Evolutionary conservation across 2,329 filamentous ascomycete genomes (phyloP), one percentile per base, ranked within the genome.

Genomic region (Phialophora tarda): DNA sequence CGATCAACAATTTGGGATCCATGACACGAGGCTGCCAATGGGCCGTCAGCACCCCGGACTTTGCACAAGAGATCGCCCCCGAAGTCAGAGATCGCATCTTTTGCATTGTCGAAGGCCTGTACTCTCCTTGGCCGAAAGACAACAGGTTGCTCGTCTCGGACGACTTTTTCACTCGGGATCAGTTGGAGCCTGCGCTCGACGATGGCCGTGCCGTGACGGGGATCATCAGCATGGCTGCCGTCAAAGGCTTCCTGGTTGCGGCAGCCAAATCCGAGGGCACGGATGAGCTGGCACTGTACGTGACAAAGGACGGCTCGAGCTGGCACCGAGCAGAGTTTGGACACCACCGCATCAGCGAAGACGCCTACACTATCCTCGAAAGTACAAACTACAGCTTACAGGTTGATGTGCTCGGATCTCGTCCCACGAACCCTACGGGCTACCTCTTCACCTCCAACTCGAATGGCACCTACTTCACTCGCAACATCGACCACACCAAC

Each of bases 361-460:
- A 88, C 73, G 92, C 91, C 2, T 99, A 97, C 78, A 99, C 95
- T 0, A 86, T 99, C 56, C 84, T 99, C 48, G 94, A 98, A 79
- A 95, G 93, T 74, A 98, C 95, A 50, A 94, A 97, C 76, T 97
- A 99, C 82, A 97, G 94, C 81, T 93, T 99, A 73, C 94, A 98
- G 79, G 88, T 99, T 63, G 93, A 98, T 78, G 93, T 98, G 69
- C 89, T 94, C 85, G 92, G 90, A 1, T 84, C 84, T 11, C 80
- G 78, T 64, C 85, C 85, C 12, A 85, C 84, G 1, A 86, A 85
- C 44, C 86, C 90, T 0, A 94, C 97, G 86, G 96, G 95, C 38
- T 88, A 91, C 11, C 83, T 99, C 64, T 94, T 97, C 75, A 96
- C 93, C 5, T 98, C 94, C 76, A 99, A 99, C 77, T 98, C 93